Evolutionary conservation across 1,284 basidiomycete genomes (phyloP).

Genomic region (Papiliotrema terrestris): DNA sequence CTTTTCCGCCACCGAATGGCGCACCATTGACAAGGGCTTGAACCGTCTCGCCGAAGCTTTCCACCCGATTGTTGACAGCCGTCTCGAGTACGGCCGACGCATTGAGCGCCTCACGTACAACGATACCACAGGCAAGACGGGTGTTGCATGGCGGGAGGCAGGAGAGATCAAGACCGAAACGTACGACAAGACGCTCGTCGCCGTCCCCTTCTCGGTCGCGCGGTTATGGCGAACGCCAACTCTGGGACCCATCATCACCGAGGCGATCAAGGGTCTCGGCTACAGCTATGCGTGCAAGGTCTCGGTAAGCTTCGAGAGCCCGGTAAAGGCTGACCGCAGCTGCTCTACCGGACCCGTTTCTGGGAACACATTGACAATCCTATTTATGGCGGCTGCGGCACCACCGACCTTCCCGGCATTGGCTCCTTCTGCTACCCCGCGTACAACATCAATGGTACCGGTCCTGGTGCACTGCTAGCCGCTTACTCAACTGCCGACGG

Average conservation of each 20-base stretch:
- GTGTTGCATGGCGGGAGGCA: slow-evolving; percentile 10
- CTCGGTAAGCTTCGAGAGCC: slow-evolving; percentile 9
- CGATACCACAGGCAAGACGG: slow-evolving; percentile 15
- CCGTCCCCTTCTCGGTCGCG: slow-evolving; percentile 24
- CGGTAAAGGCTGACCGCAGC: slow-evolving; percentile 4
- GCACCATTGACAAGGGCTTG: slow-evolving; percentile 26
- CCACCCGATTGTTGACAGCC: slow-evolving; percentile 21
- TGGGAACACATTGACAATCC: slow-evolving; percentile 28
- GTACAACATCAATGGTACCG: slow-evolving; percentile 23
- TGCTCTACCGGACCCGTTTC: slow-evolving; percentile 28
- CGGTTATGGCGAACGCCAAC: slow-evolving; percentile 17
- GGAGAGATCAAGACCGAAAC: slow-evolving; percentile 7
- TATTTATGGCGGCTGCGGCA: slow-evolving; percentile 26
- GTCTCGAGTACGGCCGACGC: slow-evolving; percentile 15
- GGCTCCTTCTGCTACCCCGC: slow-evolving; percentile 23
- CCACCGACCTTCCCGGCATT: slow-evolving; percentile 20
- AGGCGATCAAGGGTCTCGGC: slow-evolving; percentile 19
- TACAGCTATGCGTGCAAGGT: slow-evolving; percentile 27
- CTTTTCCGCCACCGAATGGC: slow-evolving; percentile 20
- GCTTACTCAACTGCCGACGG: slow-evolving; percentile 16
- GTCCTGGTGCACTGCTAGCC: slow-evolving; percentile 19
- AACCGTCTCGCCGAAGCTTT: slow-evolving; percentile 22
- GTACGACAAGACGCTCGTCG: slow-evolving; percentile 28
- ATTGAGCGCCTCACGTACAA: slow-evolving; percentile 17
- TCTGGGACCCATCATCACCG: slow-evolving; percentile 15